Conservation (phyloP, 2,329 filamentous ascomycete species). For the Fusarium albosuccineum region DNA sequence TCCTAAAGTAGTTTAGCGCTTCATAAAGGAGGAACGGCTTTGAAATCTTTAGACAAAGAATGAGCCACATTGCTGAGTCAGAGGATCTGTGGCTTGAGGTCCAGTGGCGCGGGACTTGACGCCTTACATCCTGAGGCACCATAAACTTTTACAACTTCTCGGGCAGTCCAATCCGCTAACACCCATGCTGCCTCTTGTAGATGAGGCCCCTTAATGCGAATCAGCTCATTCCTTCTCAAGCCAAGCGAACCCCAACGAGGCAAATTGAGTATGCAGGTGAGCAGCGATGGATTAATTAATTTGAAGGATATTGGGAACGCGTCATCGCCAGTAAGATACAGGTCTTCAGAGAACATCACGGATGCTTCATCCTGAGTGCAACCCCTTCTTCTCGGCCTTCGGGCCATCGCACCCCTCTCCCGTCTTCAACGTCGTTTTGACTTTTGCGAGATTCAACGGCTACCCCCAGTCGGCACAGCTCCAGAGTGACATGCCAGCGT, state of each 20-base stretch:
- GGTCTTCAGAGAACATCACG: not conserved
- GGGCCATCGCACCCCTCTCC: constrained; percentile 27
- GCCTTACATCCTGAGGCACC: constrained; percentile 14
- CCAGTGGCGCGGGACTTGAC: not conserved
- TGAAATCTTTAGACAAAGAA: constrained; percentile 1
- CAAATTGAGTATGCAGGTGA: constrained; percentile 1
- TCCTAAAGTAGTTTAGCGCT: not conserved
- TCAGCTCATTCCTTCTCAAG: constrained; percentile 30
- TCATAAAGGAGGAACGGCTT: fast-evolving
- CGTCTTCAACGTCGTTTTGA: constrained; percentile 12
- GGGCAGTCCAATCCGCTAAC: constrained; percentile 1
- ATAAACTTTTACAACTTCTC: not conserved
- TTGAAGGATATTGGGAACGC: constrained; percentile 4
- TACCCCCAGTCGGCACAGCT: constrained; percentile 29
- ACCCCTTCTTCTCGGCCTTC: constrained; percentile 5
- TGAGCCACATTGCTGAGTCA: constrained; percentile 37
- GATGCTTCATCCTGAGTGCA: constrained; percentile 18
- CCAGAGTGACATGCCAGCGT: constrained; percentile 16
- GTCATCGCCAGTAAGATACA: not conserved
- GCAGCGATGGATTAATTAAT: constrained; percentile 13
- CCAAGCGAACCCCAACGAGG: constrained; percentile 4
- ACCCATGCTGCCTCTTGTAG: not conserved
- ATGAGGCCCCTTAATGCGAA: constrained; percentile 4
- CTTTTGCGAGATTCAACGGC: constrained; percentile 11
- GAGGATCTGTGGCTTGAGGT: not conserved